Evolutionary conservation across 2,329 filamentous ascomycete species (phyloP).

Genomic region (Arthrobotrys iridis): DNA sequence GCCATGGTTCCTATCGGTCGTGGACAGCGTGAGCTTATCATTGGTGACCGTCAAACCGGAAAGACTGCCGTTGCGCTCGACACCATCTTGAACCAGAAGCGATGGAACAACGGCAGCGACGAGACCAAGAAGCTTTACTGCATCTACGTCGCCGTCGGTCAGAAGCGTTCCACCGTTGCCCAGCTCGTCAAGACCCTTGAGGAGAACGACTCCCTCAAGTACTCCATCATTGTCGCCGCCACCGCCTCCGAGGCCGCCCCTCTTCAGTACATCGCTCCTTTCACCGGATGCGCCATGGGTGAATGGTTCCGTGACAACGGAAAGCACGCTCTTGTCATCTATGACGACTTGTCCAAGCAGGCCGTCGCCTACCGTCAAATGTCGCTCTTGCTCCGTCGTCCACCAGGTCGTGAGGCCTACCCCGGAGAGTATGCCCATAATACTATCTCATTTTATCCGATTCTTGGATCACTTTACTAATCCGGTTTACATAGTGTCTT

Average conservation of each 20-base stretch:
- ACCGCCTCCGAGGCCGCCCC: slow-evolving; percentile 97
- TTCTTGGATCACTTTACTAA: slow-evolving; percentile 10
- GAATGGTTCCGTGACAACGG: slow-evolving; percentile 85
- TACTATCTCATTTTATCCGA: slow-evolving; percentile 6
- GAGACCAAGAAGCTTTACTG: slow-evolving; percentile 99
- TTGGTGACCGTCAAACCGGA: slow-evolving; percentile 99
- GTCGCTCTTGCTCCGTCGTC: slow-evolving; percentile 96
- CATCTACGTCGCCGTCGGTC: slow-evolving; percentile 97
- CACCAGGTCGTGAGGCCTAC: slow-evolving; percentile 98
- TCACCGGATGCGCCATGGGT: slow-evolving; percentile 76
- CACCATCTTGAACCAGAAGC: slow-evolving; percentile 98
- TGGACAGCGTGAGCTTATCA: slow-evolving; percentile 99
- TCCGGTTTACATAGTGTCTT: slow-evolving; percentile 71
- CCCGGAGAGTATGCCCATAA: slow-evolving; percentile 79
- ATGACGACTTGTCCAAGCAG: slow-evolving; percentile 97
- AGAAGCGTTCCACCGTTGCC: slow-evolving; percentile 99
- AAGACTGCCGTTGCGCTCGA: slow-evolving; percentile 99
- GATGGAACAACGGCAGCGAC: slow-evolving; percentile 88
- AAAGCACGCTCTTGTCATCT: slow-evolving; percentile 89
- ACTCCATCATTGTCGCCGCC: slow-evolving; percentile 90
- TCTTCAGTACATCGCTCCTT: slow-evolving; percentile 92
- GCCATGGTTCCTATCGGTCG: slow-evolving; percentile 99
- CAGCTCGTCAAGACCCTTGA: slow-evolving; percentile 99
- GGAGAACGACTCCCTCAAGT: slow-evolving; percentile 99
- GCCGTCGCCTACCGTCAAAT: slow-evolving; percentile 98